A percentile compares a stretch with the other conserved stretches of the same genome.
These are phyloP conservation scores for Phaeomoniella chlamydospora DNA, from an alignment of 2,329 filamentous ascomycete genomes.

Conservation along the genomic window DNA sequence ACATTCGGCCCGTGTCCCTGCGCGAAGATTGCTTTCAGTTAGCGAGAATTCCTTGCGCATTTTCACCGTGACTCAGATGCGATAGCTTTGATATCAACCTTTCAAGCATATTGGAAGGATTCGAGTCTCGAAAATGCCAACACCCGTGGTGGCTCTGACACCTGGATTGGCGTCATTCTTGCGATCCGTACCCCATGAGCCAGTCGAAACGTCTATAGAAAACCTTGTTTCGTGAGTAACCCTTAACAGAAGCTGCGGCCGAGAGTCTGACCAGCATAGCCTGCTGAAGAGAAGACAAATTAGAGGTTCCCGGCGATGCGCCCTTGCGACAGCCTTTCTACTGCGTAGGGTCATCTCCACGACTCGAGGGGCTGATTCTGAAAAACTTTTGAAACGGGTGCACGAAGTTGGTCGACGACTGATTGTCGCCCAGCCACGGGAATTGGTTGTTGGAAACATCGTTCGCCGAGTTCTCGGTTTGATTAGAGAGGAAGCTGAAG, in stretches of 20 bases:
- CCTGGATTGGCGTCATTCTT: constrained; percentile 67
- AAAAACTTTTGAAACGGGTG: constrained; percentile 66
- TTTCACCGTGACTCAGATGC: constrained; percentile 1
- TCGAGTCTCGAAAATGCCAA: constrained; percentile 41
- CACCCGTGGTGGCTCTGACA: constrained; percentile 42
- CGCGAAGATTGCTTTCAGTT: no score
- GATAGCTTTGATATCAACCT: neutral
- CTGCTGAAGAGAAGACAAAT: constrained; percentile 87
- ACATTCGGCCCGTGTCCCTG: no score
- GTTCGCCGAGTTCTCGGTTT: constrained; percentile 79
- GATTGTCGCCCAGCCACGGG: constrained; percentile 70
- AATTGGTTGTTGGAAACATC: constrained; percentile 89
- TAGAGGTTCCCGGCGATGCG: constrained; percentile 72
- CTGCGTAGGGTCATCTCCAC: constrained; percentile 75
- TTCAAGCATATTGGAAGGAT: no score
- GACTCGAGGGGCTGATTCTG: constrained; percentile 63
- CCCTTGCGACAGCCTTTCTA: constrained; percentile 78
- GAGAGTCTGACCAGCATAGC: constrained; percentile 31
- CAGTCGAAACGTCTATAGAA: constrained; percentile 72
- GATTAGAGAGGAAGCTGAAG: constrained; percentile 80
- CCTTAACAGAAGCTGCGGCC: constrained; percentile 2
- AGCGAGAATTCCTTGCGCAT: neutral
- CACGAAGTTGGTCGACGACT: constrained; percentile 64
- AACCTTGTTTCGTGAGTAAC: constrained; percentile 60
- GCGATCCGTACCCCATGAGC: constrained; percentile 59